Conservation (phyloP, 352 stramenopile genomes). For the Pythium volutum region DNA sequence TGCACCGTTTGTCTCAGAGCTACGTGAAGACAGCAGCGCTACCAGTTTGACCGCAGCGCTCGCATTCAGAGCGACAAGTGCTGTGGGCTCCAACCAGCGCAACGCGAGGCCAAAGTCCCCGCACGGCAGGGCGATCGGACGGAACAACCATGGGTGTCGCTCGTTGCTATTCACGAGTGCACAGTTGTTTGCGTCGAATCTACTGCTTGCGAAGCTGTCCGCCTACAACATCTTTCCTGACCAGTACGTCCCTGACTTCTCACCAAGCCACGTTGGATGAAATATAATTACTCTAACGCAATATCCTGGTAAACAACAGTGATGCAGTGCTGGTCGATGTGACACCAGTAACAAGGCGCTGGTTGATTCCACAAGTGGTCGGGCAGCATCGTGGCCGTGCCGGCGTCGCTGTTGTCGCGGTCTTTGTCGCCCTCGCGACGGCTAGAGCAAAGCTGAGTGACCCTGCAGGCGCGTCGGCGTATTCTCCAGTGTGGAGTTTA, state of each 20-base stretch:
- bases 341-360: neutral
- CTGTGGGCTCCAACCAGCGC: neutral
- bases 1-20: neutral
- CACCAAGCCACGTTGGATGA: neutral
- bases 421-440: neutral
- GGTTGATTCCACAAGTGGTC: neutral
- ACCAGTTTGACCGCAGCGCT: neutral
- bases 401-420: neutral
- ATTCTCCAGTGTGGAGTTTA: neutral
- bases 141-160: neutral
- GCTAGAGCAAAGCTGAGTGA: neutral
- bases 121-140: neutral
- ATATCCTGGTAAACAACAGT: neutral
- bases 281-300: neutral
- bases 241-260: neutral
- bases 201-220: slow-evolving; percentile 3
- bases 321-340: neutral
- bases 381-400: neutral
- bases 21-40: slow-evolving; percentile 4
- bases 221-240: neutral
- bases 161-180: neutral
- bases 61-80: neutral
- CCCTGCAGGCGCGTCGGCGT: neutral
- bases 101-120: neutral
- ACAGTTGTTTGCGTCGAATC: neutral